Conservation (phyloP, 2,329 filamentous ascomycete genomes). For the Endoconidiophora polonica region DNA sequence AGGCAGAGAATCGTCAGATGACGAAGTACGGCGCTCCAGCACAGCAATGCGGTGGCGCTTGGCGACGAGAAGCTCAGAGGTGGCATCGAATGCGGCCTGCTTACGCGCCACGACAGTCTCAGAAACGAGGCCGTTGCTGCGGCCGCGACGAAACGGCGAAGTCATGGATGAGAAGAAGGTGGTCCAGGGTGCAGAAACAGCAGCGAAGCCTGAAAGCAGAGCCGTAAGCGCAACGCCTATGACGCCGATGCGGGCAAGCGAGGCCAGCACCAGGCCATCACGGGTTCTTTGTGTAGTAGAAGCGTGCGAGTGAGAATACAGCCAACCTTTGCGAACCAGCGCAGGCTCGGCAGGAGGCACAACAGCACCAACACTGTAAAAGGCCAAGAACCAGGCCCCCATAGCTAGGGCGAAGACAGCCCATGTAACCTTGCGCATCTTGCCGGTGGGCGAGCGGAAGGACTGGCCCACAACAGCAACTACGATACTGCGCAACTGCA, state of each 20-base stretch:
- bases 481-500: slow-evolving; percentile 53
- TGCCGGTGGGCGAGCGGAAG: slow-evolving; percentile 23
- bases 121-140: slow-evolving; percentile 37
- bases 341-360: slow-evolving; percentile 29
- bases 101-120: slow-evolving; percentile 63
- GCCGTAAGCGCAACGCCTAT: slow-evolving; percentile 80
- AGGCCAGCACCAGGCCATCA: slow-evolving; percentile 30
- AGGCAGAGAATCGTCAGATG: slow-evolving; percentile 11
- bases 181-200: slow-evolving; percentile 77
- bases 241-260: slow-evolving; percentile 57
- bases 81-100: slow-evolving; percentile 60
- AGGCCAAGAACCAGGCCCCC: slow-evolving; percentile 49
- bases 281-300: slow-evolving; percentile 15
- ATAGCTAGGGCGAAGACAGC: slow-evolving; percentile 46
- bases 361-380: slow-evolving; percentile 59
- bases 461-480: slow-evolving; percentile 41
- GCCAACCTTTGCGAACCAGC: slow-evolving; percentile 3
- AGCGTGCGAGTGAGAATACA: slow-evolving; percentile 6
- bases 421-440: slow-evolving; percentile 28
- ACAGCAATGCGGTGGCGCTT: slow-evolving; percentile 58
- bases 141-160: slow-evolving; percentile 27
- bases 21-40: slow-evolving; percentile 40
- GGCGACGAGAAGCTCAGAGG: slow-evolving; percentile 56
- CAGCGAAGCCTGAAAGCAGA: slow-evolving; percentile 72
- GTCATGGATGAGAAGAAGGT: slow-evolving; percentile 42